phyloP scores from a whole-genome alignment of 2,329 filamentous ascomycete genomes.

The Fusarium coicis region DNA sequence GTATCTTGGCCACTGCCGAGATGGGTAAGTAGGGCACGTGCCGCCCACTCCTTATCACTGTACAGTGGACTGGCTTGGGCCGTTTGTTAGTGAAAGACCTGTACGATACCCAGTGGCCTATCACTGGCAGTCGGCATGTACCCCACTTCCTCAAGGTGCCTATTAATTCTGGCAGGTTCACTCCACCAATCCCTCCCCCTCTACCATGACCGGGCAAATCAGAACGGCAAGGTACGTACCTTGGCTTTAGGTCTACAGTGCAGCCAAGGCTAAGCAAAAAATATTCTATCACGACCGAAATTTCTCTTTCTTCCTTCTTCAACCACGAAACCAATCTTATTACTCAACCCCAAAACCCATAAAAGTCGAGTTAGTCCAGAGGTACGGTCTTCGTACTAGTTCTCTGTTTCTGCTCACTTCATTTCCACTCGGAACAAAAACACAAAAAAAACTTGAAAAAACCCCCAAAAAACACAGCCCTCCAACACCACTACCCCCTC shows the following conservation, averaged over 20 bases:
- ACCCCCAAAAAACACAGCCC: conserved; percentile 60
- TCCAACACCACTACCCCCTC: conserved; percentile 32
- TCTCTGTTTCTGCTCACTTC: conserved; percentile 69
- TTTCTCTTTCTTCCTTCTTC: conserved; percentile 56
- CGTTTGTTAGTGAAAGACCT: conserved; percentile 30
- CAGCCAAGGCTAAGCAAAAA: conserved; percentile 46
- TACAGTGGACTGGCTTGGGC: background rate
- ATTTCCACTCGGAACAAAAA: conserved; percentile 62
- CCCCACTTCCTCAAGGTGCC: conserved; percentile 13
- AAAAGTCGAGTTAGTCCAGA: conserved; percentile 63
- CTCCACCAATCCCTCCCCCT: conserved; percentile 39
- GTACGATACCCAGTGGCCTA: conserved; percentile 11
- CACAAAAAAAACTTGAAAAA: conserved; percentile 70
- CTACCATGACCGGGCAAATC: conserved; percentile 37
- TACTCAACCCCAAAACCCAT: conserved; percentile 55
- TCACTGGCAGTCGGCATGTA: conserved; percentile 25
- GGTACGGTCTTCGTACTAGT: conserved; percentile 68
- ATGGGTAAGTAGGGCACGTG: conserved; percentile 37
- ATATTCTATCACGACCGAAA: conserved; percentile 50
- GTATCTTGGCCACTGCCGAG: conserved; percentile 36
- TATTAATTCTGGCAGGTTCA: conserved; percentile 34
- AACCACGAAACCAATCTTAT: conserved; percentile 62
- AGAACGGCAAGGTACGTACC: conserved; percentile 34
- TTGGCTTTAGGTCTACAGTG: conserved; percentile 36
- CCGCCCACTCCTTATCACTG: conserved; percentile 14